Percentiles rank a stretch among this genome's conserved stretches.
Conservation (phyloP, 768 basidiomycete species). For the Myochromella boudieri region DNA sequence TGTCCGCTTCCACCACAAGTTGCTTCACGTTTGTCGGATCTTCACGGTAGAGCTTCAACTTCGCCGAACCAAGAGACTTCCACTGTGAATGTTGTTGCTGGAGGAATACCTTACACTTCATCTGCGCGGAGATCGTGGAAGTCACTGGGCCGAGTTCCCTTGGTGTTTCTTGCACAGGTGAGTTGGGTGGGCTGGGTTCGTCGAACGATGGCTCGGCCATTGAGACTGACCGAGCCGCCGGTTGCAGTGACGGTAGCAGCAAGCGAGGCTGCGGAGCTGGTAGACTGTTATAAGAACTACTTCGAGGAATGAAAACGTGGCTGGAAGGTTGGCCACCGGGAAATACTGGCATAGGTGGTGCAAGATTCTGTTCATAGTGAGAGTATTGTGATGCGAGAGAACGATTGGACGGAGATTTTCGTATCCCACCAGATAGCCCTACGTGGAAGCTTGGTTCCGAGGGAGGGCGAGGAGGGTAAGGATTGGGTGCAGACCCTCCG, state of each 20-base stretch:
- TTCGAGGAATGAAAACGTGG: conserved; percentile 32
- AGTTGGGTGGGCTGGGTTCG: conserved; percentile 82
- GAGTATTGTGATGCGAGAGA: conserved; percentile 56
- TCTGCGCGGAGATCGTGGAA: conserved; percentile 80
- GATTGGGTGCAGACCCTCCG: conserved; percentile 20
- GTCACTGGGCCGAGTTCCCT: conserved; percentile 65
- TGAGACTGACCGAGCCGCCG: conserved; percentile 51
- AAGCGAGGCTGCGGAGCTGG: conserved; percentile 48
- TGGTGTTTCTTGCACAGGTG: conserved; percentile 62
- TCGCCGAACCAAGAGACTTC: conserved; percentile 90
- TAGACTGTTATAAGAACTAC: conserved; percentile 37
- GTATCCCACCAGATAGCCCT: conserved; percentile 31
- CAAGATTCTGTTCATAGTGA: conserved; percentile 37
- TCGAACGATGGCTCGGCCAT: conserved; percentile 52
- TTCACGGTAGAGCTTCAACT: conserved; percentile 84
- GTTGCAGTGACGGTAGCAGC: conserved; percentile 63
- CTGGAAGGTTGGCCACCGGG: conserved; percentile 36
- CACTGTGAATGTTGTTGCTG: conserved; percentile 97
- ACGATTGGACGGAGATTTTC: conserved; percentile 57
- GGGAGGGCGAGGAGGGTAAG: conserved; percentile 36
- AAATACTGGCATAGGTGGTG: conserved; percentile 44
- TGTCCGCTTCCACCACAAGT: conserved; percentile 89
- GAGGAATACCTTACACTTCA: conserved; percentile 98
- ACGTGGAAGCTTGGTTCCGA: conserved; percentile 43
- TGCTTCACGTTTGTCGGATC: conserved; percentile 91